A percentile compares a stretch with the other conserved stretches of the same genome.
phyloP scores from a whole-genome alignment of 305 asterid species.

The Fraxinus latifolia region DNA sequence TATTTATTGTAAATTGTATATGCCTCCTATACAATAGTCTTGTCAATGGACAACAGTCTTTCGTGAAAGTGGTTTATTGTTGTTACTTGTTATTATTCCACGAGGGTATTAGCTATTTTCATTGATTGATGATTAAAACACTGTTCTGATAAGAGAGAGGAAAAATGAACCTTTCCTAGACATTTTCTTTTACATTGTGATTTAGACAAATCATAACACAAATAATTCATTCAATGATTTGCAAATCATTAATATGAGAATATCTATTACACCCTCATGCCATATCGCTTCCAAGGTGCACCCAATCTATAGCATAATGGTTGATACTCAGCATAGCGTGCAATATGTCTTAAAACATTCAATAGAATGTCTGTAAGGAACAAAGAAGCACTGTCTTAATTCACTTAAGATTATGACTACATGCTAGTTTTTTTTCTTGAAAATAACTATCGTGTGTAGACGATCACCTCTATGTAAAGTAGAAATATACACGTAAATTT shows the following conservation, averaged over 20 bases:
- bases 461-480: neutral
- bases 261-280: neutral
- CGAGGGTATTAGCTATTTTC: neutral
- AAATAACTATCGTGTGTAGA: neutral
- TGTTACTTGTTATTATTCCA: neutral
- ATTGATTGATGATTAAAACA: neutral
- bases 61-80: neutral
- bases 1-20: neutral
- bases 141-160: neutral
- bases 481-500: neutral
- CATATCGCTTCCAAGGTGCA: neutral
- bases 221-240: neutral
- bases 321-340: neutral
- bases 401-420: neutral
- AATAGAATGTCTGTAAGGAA: neutral
- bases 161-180: neutral
- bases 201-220: neutral
- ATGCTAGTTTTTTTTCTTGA: neutral
- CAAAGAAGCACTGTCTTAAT: neutral
- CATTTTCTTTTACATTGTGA: neutral
- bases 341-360: neutral
- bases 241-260: neutral
- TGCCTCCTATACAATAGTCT: neutral
- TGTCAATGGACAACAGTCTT: neutral
- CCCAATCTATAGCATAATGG: neutral